Evolutionary conservation across 768 basidiomycete species (phyloP), one percentile per base, ranked within the genome.

Genomic region (Pluteus cervinus): DNA sequence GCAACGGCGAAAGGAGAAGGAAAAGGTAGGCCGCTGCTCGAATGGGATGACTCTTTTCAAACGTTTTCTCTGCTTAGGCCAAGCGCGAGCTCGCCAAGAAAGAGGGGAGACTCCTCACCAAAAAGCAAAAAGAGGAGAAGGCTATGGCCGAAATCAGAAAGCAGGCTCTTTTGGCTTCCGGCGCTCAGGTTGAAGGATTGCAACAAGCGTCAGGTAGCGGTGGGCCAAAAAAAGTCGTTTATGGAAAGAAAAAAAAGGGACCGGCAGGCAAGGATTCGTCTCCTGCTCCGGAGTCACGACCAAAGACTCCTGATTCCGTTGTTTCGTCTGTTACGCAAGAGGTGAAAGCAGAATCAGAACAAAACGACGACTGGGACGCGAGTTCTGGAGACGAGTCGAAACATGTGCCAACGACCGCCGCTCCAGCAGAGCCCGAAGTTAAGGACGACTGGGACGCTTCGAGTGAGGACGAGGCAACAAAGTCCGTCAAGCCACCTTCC

Each of bases 41-140:
- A n/a, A n/a, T n/a, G n/a, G n/a, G n/a, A n/a, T n/a, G n/a, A n/a
- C n/a, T n/a, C n/a, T n/a, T n/a, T n/a, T n/a, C n/a, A n/a, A n/a
- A 26, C 38, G 21, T 21, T 23, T 25, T 32, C 30, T 37, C 42
- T 24, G 34, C 30, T n/a, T 52, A 93, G 91, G 83, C 77, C 30
- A 96, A 94, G 61, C 80, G 79, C 36, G 93, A 96, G 50, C 56
- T 85, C 36, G 82, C 86, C 10, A 90, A 86, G 73, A 94, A 92
- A 57, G 93, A 98, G 63, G 96, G 96, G 16, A 78, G 86, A 31
- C 65, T 94, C 17, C 71, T 98, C 34, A 98, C 94, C n/a, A 92
- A 94, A 60, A 96, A 93, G 62, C 93, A 98, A 58, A 94, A 91
- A 60, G 86, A 89, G 53, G 93, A 97, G 57, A 81, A 75, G 49